Base-by-base conservation (phyloP, 2,329 filamentous ascomycete species). In the Pyrenochaeta sp. region DNA sequence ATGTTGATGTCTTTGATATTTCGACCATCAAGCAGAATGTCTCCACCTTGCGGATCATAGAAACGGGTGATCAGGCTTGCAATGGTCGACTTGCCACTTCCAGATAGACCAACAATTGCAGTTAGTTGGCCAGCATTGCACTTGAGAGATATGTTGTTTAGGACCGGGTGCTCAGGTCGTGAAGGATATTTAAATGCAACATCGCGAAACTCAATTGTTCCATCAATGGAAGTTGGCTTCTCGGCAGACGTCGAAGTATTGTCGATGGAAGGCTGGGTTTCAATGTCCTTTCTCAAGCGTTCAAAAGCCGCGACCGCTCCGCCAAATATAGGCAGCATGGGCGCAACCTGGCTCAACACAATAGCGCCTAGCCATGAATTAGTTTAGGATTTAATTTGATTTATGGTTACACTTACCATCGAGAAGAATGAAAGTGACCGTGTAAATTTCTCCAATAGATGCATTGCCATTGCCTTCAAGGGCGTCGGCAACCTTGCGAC, bases 231-330 rank as follows among this genome's bases (percentile, higher is more conserved):
- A 18, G 58, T 39, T 4, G 68, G 69, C 23, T 66, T 64, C 9
- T 64, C 56, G 6, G 68, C 69, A n/a, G 60, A 56, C 2, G 64
- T 60, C 14, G 68, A 67, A 10, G 72, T 76, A 36, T 71, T 72
- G 53, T 79, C 73, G 29, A 79, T 79, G 11, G 64, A 56, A 27
- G 77, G 74, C 14, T 66, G 46, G 4, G 79, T 78, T 12, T 86
- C 79, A 43, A 90, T 87, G 39, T 87, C 86, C 30, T 80, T 76
- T 12, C 79, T 78, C 5, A 90, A 74, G 44, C 86, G 85, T 50
- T 82, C 74, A 60, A 84, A 90, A 0, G 87, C 78, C n/a, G 77
- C 78, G 10, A 79, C 73, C 2, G 81, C 82, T 11, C 77, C 75
- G 7, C 77, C 76, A 49, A 84, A 84, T 2, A 83, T 61, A 32